These are phyloP conservation scores for Penicillium coffeae DNA, from an alignment of 495 filamentous ascomycete genomes.

Conservation along the genomic window DNA sequence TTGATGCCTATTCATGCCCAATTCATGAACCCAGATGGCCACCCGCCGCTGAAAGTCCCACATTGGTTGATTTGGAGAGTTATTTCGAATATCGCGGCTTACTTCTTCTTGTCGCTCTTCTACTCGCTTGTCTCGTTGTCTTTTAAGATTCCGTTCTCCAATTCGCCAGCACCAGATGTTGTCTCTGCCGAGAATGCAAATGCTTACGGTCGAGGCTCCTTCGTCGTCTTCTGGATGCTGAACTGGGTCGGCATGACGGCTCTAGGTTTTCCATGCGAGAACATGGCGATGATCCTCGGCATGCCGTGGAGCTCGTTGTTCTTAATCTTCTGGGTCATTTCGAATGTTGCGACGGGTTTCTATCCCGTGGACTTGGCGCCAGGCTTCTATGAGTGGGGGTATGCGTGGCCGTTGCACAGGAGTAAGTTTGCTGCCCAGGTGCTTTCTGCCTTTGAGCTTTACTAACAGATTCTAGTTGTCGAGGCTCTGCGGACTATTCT, in stretches of 20 bases:
- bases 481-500: slow-evolving; percentile 59
- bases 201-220: slow-evolving; percentile 57
- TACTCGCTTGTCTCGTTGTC: slow-evolving; percentile 65
- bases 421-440: slow-evolving; percentile 29
- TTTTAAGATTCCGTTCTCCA: slow-evolving; percentile 61
- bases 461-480: slow-evolving; percentile 44
- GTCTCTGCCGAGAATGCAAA: slow-evolving; percentile 46
- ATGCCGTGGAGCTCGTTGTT: slow-evolving; percentile 65
- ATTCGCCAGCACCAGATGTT: slow-evolving; percentile 38
- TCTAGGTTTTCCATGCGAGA: slow-evolving; percentile 66
- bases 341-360: slow-evolving; percentile 63
- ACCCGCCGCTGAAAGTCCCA: slow-evolving; percentile 56
- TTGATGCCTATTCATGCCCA: slow-evolving; percentile 63
- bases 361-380: slow-evolving; percentile 58
- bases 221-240: slow-evolving; percentile 71
- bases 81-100: slow-evolving; percentile 55
- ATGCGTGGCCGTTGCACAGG: slow-evolving; percentile 69
- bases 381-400: slow-evolving; percentile 63
- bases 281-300: slow-evolving; percentile 66
- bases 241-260: slow-evolving; percentile 69
- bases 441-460: not conserved
- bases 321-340: slow-evolving; percentile 75
- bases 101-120: slow-evolving; percentile 63
- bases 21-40: slow-evolving; percentile 46
- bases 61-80: slow-evolving; percentile 63